Evolutionary conservation across 2,329 filamentous ascomycete genomes (phyloP).

Genomic region (Cucurbitaria berberidis): DNA sequence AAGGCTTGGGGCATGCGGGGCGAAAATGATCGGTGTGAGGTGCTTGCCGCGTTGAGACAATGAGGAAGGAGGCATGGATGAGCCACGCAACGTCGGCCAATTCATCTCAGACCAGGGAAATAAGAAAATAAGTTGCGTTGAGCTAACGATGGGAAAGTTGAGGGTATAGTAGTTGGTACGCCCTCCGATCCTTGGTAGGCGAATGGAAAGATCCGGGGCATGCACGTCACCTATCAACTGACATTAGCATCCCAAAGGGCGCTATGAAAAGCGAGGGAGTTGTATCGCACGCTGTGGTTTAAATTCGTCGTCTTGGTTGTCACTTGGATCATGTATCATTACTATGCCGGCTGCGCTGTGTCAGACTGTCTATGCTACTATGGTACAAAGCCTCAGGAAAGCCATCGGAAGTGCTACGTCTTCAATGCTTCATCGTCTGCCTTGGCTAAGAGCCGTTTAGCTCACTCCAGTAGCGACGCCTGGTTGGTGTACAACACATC

Average conservation of each 20-base stretch:
- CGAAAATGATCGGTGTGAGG: neutral
- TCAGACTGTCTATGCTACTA: constrained; percentile 38
- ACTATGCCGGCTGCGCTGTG: constrained; percentile 24
- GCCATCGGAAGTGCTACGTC: constrained; percentile 2
- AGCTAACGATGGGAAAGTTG: too few relatives aligned
- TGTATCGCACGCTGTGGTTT: neutral
- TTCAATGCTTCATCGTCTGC: neutral
- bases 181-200: too few relatives aligned
- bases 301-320: neutral
- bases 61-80: neutral
- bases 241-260: too few relatives aligned
- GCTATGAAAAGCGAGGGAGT: neutral
- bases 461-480: constrained; percentile 88
- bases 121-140: too few relatives aligned
- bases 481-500: constrained; percentile 98
- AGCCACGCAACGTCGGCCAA: neutral
- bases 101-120: neutral
- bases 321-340: constrained; percentile 14
- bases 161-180: too few relatives aligned
- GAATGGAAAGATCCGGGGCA: too few relatives aligned
- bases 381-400: constrained; percentile 35
- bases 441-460: neutral
- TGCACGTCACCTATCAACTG: too few relatives aligned
- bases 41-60: neutral
- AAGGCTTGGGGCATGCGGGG: neutral